A percentile compares a stretch with the other conserved stretches of the same genome.
These are phyloP conservation scores for Rhododendron williamsianum DNA, from an alignment of 148 eudicot genomes.

Conservation along the genomic window DNA sequence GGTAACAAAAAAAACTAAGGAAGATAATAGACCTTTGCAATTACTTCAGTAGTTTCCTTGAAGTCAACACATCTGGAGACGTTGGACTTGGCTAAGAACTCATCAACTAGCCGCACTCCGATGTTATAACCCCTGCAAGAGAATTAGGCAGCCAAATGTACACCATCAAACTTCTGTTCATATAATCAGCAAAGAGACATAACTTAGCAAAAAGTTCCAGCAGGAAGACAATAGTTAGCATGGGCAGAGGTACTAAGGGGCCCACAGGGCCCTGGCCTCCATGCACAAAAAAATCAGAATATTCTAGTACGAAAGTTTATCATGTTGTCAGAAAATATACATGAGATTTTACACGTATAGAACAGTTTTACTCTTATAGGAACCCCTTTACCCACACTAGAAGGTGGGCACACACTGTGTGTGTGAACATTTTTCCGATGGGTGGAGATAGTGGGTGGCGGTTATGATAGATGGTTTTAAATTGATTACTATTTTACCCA, in stretches of 20 bases:
- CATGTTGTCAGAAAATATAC: too few relatives aligned
- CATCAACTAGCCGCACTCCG: constrained; percentile 84
- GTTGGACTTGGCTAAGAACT: constrained; percentile 87
- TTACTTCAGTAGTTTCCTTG: constrained; percentile 95
- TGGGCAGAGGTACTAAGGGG: neutral
- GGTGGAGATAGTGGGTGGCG: neutral
- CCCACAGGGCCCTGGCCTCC: neutral
- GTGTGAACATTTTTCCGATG: neutral
- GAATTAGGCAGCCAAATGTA: constrained; percentile 5
- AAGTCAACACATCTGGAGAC: constrained; percentile 96
- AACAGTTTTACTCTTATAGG: neutral
- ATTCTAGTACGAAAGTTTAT: neutral
- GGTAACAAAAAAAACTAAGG: neutral
- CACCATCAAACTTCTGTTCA: constrained; percentile 5
- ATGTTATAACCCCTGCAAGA: constrained; percentile 91
- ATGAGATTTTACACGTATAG: neutral
- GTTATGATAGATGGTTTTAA: neutral
- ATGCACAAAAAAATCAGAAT: neutral
- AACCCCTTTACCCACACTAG: neutral
- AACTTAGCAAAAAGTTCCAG: neutral
- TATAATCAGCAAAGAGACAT: neutral
- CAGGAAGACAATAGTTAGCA: neutral
- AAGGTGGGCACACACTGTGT: too few relatives aligned
- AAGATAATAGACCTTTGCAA: constrained; percentile 65
- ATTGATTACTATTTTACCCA: neutral